Conservation (phyloP, 129 eudicot genomes). For the Artemisia argyi region DNA sequence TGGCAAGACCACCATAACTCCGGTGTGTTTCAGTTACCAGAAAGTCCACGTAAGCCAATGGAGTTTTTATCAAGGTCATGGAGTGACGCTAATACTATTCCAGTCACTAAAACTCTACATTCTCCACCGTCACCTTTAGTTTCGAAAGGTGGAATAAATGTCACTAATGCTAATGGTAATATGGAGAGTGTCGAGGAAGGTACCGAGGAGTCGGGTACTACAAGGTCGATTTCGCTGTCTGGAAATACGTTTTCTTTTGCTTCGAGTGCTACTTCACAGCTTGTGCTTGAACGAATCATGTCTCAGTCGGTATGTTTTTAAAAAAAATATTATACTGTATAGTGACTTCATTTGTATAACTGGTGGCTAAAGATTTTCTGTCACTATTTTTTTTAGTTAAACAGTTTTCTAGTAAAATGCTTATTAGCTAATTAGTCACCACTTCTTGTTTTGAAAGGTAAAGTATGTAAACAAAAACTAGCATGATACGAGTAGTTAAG, state of each 20-base stretch:
- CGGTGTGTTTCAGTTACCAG: slow-evolving; percentile 68
- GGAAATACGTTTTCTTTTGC: slow-evolving; percentile 93
- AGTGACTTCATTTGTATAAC: no score
- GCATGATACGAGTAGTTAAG: no score
- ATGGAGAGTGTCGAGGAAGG: slow-evolving; percentile 1
- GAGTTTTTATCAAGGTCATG: slow-evolving; percentile 92
- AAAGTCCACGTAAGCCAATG: slow-evolving; percentile 85
- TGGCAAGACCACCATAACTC: slow-evolving; percentile 52
- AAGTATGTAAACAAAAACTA: no score
- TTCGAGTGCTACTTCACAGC: slow-evolving; percentile 96
- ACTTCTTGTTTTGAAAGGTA: no score
- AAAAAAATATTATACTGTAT: no score
- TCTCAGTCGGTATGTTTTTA: slow-evolving; percentile 86
- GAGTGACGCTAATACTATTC: slow-evolving; percentile 69
- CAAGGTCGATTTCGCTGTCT: slow-evolving; percentile 30
- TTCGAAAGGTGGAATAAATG: slow-evolving; percentile 30
- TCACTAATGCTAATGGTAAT: not conserved
- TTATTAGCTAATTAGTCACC: no score
- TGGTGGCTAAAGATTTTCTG: no score
- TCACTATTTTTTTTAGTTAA: no score
- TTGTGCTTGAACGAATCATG: slow-evolving; percentile 96
- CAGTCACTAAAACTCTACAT: slow-evolving; percentile 58
- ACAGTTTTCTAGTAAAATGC: no score
- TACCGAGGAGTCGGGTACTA: slow-evolving; percentile 31
- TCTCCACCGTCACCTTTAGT: slow-evolving; percentile 48